Conservation (phyloP, 768 basidiomycete species). For the Favolaschia claudopus region DNA sequence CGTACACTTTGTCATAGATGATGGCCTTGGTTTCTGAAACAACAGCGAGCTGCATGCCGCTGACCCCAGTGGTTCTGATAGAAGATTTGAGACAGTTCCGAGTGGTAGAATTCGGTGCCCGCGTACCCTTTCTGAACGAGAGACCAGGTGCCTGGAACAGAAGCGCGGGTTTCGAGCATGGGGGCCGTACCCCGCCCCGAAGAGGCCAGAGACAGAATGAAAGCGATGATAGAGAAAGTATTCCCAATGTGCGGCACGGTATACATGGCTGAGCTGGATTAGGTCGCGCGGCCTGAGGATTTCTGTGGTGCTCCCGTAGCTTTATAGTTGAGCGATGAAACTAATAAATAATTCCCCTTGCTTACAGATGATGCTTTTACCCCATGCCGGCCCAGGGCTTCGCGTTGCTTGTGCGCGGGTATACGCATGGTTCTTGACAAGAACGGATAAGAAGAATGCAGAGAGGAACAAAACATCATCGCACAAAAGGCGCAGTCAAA, state of each 20-base stretch:
- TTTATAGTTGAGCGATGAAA: not conserved
- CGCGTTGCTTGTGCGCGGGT: not conserved
- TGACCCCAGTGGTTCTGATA: constrained; percentile 31
- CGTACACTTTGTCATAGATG: constrained; percentile 34
- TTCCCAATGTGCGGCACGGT: not conserved
- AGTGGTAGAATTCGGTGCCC: not conserved
- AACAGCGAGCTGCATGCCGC: constrained; percentile 30
- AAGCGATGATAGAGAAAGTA: not conserved
- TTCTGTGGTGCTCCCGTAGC: not conserved
- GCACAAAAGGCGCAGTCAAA: not conserved
- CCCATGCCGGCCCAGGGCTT: not conserved
- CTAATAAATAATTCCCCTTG: not conserved
- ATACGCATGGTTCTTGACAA: constrained; percentile 1
- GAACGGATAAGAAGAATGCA: not conserved
- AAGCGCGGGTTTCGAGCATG: constrained; percentile 14
- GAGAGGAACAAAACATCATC: not conserved
- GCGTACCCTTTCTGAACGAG: constrained; percentile 16
- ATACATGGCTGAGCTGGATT: too few relatives aligned
- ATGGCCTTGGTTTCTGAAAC: constrained; percentile 31
- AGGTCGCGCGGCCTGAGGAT: too few relatives aligned
- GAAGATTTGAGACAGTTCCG: not conserved
- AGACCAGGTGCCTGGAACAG: constrained; percentile 18
- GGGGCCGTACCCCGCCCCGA: not conserved
- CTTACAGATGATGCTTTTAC: not conserved
- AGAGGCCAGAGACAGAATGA: not conserved